These are phyloP conservation scores for Debaryomyces subglobosus DNA, from an alignment of 1,139 yeast species.

Conservation along the genomic window DNA sequence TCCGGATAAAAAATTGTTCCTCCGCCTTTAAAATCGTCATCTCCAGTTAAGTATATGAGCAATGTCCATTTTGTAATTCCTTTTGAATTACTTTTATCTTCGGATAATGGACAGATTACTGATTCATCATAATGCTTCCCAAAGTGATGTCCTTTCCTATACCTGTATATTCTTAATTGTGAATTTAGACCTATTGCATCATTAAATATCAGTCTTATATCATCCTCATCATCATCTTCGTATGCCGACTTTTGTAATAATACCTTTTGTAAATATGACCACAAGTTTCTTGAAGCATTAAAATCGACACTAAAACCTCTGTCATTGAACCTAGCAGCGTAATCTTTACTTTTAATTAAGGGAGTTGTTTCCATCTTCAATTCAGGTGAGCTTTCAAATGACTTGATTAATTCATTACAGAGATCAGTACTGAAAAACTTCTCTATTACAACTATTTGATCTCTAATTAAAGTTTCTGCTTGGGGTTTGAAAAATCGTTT, in stretches of 20 bases:
- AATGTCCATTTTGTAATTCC: slow-evolving; percentile 64
- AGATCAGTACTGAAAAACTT: slow-evolving; percentile 46
- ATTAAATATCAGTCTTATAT: slow-evolving; percentile 29
- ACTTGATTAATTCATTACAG: slow-evolving; percentile 48
- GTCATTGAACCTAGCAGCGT: slow-evolving; percentile 65
- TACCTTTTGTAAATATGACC: slow-evolving; percentile 44
- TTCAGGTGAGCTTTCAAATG: slow-evolving; percentile 29
- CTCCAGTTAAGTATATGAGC: slow-evolving; percentile 61
- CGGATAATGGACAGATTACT: slow-evolving; percentile 36
- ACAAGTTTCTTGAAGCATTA: slow-evolving; percentile 42
- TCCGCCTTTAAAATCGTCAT: slow-evolving; percentile 60
- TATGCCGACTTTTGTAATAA: slow-evolving; percentile 35
- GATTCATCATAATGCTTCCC: slow-evolving; percentile 68
- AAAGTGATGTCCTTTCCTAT: slow-evolving; percentile 61
- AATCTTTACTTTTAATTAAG: slow-evolving; percentile 49
- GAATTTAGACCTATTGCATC: slow-evolving; percentile 58
- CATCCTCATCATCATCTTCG: slow-evolving; percentile 32
- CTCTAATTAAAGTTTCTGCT: slow-evolving; percentile 33
- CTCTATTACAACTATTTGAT: slow-evolving; percentile 52
- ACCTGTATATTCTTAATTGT: slow-evolving; percentile 59
- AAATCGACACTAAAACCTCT: slow-evolving; percentile 47
- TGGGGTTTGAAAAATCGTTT: slow-evolving; percentile 37
- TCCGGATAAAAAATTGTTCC: slow-evolving; percentile 60
- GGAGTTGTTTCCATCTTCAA: slow-evolving; percentile 53
- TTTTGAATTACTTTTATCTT: slow-evolving; percentile 21